Conservation (phyloP, 73 alveolate species). For the Effrenium voratum region DNA sequence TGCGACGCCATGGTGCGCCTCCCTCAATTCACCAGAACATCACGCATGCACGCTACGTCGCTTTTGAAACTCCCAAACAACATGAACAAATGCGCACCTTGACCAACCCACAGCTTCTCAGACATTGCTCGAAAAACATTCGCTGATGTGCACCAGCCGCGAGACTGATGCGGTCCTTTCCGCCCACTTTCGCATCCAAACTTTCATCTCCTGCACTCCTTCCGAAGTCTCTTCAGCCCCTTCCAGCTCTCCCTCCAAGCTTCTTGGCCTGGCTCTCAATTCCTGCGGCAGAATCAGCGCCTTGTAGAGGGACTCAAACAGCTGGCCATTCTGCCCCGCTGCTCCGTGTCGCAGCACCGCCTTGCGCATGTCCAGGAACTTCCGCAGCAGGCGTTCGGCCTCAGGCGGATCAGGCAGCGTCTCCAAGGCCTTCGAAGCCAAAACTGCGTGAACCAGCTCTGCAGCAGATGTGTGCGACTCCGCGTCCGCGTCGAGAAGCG, state of each 20-base stretch:
- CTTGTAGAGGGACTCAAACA: neutral
- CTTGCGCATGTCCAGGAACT: conserved; percentile 5
- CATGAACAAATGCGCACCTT: too few species aligned
- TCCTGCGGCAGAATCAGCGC: neutral
- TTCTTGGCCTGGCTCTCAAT: neutral
- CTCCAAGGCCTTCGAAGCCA: neutral
- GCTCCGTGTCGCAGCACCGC: conserved; percentile 25
- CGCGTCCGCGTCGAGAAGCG: neutral
- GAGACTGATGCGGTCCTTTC: neutral
- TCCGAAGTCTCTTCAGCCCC: neutral
- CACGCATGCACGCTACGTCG: too few species aligned
- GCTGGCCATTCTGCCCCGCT: conserved; percentile 11
- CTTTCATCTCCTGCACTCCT: neutral
- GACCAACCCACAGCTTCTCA: too few species aligned
- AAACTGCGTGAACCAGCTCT: neutral
- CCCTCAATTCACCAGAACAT: too few species aligned
- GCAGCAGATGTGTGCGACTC: neutral
- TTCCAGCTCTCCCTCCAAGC: neutral
- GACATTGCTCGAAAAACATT: too few species aligned
- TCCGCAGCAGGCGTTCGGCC: neutral
- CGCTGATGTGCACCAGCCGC: too few species aligned
- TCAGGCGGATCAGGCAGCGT: neutral
- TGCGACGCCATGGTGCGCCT: too few species aligned
- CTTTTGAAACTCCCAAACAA: too few species aligned
- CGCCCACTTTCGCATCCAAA: conserved; percentile 19